phyloP scores from a whole-genome alignment of 108 stramenopile species.

The Cyclotella atomus region DNA sequence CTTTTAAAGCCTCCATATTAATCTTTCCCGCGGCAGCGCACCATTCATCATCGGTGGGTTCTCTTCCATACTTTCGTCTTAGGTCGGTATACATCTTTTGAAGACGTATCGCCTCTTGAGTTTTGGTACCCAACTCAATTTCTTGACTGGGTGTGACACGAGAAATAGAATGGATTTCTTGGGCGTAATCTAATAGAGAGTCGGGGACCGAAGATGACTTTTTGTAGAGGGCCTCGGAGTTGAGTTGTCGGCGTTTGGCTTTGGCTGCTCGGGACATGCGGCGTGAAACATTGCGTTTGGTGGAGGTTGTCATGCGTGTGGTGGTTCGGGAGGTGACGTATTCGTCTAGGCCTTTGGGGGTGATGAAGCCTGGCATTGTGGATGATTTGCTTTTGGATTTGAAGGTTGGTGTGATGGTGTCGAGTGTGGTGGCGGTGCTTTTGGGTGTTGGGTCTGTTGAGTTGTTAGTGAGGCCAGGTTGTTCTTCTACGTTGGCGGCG shows the following conservation, averaged over 20 bases:
- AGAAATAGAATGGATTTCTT: constrained; percentile 68
- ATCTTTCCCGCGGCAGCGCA: constrained; percentile 83
- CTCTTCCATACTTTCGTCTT: constrained; percentile 55
- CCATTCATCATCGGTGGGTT: constrained; percentile 90
- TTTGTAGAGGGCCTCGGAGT: constrained; percentile 61
- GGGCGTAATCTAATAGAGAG: constrained; percentile 69
- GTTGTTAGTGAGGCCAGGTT: background rate
- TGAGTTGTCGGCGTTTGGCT: constrained; percentile 29
- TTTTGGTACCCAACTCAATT: constrained; percentile 73
- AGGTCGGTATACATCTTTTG: constrained; percentile 64
- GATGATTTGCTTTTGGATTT: constrained; percentile 52
- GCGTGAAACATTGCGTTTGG: constrained; percentile 29
- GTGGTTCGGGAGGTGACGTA: constrained; percentile 7
- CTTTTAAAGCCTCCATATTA: constrained; percentile 68
- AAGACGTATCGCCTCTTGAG: constrained; percentile 79
- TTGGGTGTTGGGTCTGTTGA: background rate
- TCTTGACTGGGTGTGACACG: constrained; percentile 80
- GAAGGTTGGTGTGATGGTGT: background rate
- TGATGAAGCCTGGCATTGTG: constrained; percentile 81
- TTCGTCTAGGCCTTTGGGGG: constrained; percentile 17
- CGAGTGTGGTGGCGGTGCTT: background rate
- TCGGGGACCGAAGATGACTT: constrained; percentile 74
- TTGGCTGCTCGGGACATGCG: constrained; percentile 37
- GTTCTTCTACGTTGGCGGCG: background rate
- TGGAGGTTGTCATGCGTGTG: constrained; percentile 3